A percentile compares a stretch with the other conserved stretches of the same genome.
phyloP scores from a whole-genome alignment of 805 yeast genomes.

The Komagataella kurtzmanii region DNA sequence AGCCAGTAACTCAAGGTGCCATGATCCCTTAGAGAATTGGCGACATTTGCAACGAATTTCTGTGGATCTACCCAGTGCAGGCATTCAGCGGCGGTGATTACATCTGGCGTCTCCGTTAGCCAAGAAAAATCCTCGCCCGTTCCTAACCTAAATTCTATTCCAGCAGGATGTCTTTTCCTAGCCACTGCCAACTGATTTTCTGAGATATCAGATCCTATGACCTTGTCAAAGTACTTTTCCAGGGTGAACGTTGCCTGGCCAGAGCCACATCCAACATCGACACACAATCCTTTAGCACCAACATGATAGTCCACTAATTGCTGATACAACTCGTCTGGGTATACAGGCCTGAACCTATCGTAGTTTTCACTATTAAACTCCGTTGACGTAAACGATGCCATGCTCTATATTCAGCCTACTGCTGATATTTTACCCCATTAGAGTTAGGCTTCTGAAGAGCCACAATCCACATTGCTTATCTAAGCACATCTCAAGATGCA shows the following conservation, averaged over 20 bases:
- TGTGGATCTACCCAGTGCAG: slow-evolving; percentile 66
- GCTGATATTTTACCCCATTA: neutral
- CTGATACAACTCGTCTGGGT: slow-evolving; percentile 38
- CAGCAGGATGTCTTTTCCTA: slow-evolving; percentile 2
- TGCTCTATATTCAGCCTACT: slow-evolving; percentile 9
- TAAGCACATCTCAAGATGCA: neutral
- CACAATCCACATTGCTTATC: neutral
- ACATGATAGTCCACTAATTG: slow-evolving; percentile 23
- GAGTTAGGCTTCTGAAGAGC: neutral
- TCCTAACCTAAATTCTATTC: slow-evolving; percentile 10
- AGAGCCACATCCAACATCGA: slow-evolving; percentile 76
- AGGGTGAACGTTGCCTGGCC: slow-evolving; percentile 58
- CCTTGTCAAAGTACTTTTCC: slow-evolving; percentile 26
- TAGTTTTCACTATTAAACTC: slow-evolving; percentile 41
- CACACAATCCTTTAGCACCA: slow-evolving; percentile 18
- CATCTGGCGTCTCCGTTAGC: slow-evolving; percentile 21
- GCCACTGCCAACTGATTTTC: slow-evolving; percentile 40
- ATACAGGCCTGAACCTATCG: slow-evolving; percentile 49
- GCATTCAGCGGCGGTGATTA: slow-evolving; percentile 67
- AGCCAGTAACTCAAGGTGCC: slow-evolving; percentile 61
- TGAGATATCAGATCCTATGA: slow-evolving; percentile 55
- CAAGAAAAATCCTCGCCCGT: slow-evolving; percentile 14
- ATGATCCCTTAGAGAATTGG: slow-evolving; percentile 34
- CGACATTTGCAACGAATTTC: slow-evolving; percentile 34
- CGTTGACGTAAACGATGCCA: slow-evolving; percentile 51